These are phyloP conservation scores for Herpotrichia juniperi DNA, from an alignment of 2,329 filamentous ascomycete species.

Conservation along the genomic window DNA sequence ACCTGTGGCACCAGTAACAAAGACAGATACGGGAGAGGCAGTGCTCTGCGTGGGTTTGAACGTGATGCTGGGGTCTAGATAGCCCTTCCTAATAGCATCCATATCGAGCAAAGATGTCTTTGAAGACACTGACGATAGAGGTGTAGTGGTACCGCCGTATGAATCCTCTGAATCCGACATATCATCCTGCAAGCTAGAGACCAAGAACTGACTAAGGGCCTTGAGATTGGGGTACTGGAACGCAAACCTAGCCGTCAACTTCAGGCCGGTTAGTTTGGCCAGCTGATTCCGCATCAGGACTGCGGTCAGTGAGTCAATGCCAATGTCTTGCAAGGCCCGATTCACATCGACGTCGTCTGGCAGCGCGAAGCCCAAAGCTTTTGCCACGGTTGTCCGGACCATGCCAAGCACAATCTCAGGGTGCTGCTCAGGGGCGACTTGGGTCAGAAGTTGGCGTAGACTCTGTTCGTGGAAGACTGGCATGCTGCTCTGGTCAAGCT, in stretches of 20 bases:
- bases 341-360: conserved; percentile 2
- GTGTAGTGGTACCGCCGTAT: no score
- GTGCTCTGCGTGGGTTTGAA: background rate
- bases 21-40: conserved; percentile 2
- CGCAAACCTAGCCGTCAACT: background rate
- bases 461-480: background rate
- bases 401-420: conserved; percentile 4
- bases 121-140: background rate
- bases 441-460: background rate
- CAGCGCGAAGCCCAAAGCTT: conserved; percentile 1
- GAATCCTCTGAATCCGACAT: no score
- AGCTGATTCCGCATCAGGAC: conserved; percentile 12
- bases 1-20: conserved; percentile 10
- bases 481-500: background rate
- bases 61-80: conserved; percentile 4
- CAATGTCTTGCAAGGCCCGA: conserved; percentile 7
- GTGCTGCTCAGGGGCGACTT: conserved; percentile 1
- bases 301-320: conserved; percentile 11
- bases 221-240: conserved; percentile 5
- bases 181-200: background rate
- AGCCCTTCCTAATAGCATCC: conserved; percentile 5
- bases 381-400: conserved; percentile 8
- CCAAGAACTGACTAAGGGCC: conserved; percentile 7
- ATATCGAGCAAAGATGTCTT: conserved; percentile 1
- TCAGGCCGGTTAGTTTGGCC: conserved; percentile 3